A percentile compares a stretch with the other conserved stretches of the same genome.
Evolutionary conservation across 805 yeast species (phyloP).

Genomic region (Lipomyces spencermartinsiae): DNA sequence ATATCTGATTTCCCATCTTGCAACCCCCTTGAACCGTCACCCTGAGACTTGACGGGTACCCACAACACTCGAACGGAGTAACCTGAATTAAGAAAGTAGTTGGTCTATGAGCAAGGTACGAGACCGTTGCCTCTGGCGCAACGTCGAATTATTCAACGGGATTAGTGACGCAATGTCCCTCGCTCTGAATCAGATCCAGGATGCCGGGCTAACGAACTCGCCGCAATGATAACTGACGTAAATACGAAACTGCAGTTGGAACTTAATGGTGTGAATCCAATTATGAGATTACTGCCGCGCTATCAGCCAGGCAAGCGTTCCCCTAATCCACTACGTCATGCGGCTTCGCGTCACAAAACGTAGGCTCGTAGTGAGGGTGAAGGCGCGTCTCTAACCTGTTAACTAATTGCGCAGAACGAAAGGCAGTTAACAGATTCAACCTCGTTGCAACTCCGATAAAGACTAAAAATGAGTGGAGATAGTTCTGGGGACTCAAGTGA

Average conservation of each 20-base stretch:
- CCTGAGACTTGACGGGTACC: background rate
- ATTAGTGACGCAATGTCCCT: background rate
- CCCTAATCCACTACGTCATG: background rate
- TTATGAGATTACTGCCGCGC: background rate
- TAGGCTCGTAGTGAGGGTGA: too few species aligned
- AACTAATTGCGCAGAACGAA: background rate
- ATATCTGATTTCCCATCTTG: conserved; percentile 84
- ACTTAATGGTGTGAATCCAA: background rate
- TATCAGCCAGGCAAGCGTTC: background rate
- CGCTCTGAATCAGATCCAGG: background rate
- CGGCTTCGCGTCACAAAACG: background rate
- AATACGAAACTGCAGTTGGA: background rate
- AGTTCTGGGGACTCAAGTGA: conserved; percentile 13
- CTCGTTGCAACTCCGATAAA: background rate
- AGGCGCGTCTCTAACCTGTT: background rate
- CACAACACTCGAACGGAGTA: background rate
- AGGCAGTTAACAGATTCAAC: background rate
- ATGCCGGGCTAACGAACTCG: background rate
- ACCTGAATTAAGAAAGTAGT: background rate
- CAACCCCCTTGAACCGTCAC: background rate
- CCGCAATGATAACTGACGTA: background rate
- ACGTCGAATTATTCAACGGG: background rate
- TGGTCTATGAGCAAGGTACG: background rate
- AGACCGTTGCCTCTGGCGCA: background rate
- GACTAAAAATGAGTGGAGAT: conserved; percentile 1